Evolutionary conservation across 495 filamentous ascomycete species (phyloP), one percentile per base, ranked within the genome.

Genomic region (Penicillium parvum): DNA sequence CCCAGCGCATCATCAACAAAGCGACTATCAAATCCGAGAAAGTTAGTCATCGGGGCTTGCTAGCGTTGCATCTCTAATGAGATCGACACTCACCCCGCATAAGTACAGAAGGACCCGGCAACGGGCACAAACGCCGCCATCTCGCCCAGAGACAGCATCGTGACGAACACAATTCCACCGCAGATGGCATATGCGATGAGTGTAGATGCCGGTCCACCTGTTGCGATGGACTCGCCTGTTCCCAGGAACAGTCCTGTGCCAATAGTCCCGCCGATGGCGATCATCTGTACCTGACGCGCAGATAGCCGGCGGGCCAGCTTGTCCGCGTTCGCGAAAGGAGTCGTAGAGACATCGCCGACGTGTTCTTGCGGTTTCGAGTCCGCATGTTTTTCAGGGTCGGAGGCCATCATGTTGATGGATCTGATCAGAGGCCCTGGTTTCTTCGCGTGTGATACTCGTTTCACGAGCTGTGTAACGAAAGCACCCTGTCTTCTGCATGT

Each of bases 221-320:
- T 72, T 1, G 75, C 65, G 15, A 86, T 69, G 4, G 77, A 77
- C 33, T 72, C 69, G 14, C 81, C 81, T 0, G 73, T 76, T 26
- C 81, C 78, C 15, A 85, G 64, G 52, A 85, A 81, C 19, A 86
- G 57, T 22, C 81, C 83, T 4, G 82, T 85, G 7, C 81, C 79
- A 42, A 84, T 83, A 4, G 79, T 81, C 21, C 78, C 78, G 15
- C 77, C 77, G 26, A 82, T 75, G 10, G 79, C 78, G 27, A 81
- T 75, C 72, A 84, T 79, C 55, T 82, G 77, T 11, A 79, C 74
- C 43, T 82, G 77, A 4, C 78, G 67, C 4, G 71, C 63, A 18
- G 61, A 71, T 12, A 68, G 44, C 14, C 57, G 60, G 6, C 66
- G 61, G 8, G 65, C 61, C 9, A 71, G 54, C 36, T 57, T 48